Conservation (phyloP, 2,329 filamentous ascomycete genomes). For the Clarireedia monteithiana region DNA sequence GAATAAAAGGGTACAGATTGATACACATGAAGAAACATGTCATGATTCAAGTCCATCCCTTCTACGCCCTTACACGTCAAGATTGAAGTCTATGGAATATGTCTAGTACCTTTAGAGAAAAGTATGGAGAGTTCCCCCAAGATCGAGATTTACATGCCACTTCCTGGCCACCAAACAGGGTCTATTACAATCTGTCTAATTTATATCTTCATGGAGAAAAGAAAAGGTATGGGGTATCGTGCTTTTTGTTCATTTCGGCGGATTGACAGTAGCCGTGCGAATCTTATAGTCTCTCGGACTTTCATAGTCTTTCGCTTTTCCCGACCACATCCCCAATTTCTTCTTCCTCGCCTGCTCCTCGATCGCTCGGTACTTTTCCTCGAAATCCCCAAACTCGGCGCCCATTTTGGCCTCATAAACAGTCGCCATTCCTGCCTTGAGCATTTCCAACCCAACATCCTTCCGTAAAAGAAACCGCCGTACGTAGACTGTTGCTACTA, state of each 20-base stretch:
- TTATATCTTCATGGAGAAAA: neutral
- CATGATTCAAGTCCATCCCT: neutral
- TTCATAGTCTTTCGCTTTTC: constrained; percentile 57
- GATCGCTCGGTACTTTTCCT: constrained; percentile 55
- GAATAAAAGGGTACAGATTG: too few relatives aligned
- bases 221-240: neutral
- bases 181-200: neutral
- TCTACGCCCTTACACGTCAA: neutral
- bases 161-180: too few relatives aligned
- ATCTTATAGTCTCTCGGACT: constrained; percentile 85
- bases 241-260: constrained; percentile 21
- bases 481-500: constrained; percentile 79
- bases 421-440: constrained; percentile 76
- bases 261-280: constrained; percentile 31
- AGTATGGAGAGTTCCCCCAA: too few relatives aligned
- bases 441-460: constrained; percentile 86
- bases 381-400: constrained; percentile 71
- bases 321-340: constrained; percentile 69
- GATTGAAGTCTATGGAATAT: neutral
- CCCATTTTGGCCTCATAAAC: constrained; percentile 91
- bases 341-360: constrained; percentile 59
- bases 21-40: constrained; percentile 4
- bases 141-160: too few relatives aligned
- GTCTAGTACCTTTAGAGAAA: too few relatives aligned
- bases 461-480: constrained; percentile 56